These are phyloP conservation scores for Rostrohypoxylon terebratum DNA, from an alignment of 495 filamentous ascomycete species.

Conservation along the genomic window DNA sequence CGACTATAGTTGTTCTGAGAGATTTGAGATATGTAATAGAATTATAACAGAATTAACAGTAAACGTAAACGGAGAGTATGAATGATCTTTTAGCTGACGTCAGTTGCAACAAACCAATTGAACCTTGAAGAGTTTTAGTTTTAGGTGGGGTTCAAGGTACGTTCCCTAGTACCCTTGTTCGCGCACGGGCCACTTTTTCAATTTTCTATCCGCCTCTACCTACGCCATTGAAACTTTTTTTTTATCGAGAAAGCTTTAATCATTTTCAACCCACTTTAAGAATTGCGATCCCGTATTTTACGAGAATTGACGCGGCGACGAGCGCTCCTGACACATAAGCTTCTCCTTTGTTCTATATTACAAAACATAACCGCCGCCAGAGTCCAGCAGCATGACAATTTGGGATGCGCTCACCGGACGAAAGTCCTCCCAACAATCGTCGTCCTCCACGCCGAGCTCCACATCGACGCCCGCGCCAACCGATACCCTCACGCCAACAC, in stretches of 20 bases:
- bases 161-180: constrained; percentile 7
- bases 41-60: too few relatives aligned
- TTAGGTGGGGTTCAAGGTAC: constrained; percentile 1
- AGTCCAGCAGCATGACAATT: constrained; percentile 69
- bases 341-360: constrained; percentile 8
- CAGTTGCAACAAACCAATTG: background rate
- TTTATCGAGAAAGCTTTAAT: constrained; percentile 29
- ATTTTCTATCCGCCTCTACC: constrained; percentile 14
- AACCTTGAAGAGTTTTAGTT: constrained; percentile 12
- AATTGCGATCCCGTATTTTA: constrained; percentile 33
- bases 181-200: constrained; percentile 26
- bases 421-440: constrained; percentile 66
- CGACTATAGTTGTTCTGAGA: background rate
- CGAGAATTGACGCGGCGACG: constrained; percentile 19
- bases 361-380: background rate
- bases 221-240: constrained; percentile 32
- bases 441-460: constrained; percentile 46
- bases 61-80: too few relatives aligned
- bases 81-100: background rate
- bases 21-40: too few relatives aligned
- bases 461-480: constrained; percentile 52
- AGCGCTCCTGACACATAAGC: constrained; percentile 9
- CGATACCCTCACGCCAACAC: constrained; percentile 64
- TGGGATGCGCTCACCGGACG: constrained; percentile 91
- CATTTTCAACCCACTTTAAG: constrained; percentile 19